Evolutionary conservation across 108 stramenopile species (phyloP), one percentile per base, ranked within the genome.

Genomic region (Cylindrotheca closterium): DNA sequence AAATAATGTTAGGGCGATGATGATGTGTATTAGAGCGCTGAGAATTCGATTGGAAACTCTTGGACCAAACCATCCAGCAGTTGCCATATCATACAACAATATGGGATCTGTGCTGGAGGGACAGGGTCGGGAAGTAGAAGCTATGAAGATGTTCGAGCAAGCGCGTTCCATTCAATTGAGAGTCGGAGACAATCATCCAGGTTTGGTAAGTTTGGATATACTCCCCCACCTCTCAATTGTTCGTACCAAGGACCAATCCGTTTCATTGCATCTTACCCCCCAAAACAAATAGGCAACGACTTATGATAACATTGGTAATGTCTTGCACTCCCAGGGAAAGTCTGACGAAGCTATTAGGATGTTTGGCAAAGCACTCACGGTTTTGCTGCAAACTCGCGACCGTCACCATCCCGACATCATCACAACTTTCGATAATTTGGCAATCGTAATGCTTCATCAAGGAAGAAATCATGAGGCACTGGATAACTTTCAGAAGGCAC

Each of bases 11-110:
- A 55, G 54, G 30, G 78, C 78, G 17, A 51, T 79, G 3, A 53
- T 70, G 28, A 47, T 60, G 12, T 62, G 54, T 42, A 63, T 58
- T 18, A 74, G 57, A 27, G 78, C 78, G 1, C 69, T 79, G 8
- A 50, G 28, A 1, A 74, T 79, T 33, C 65, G 68, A 54, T 60
- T 19, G 1, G 46, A 15, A 18, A 45, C 51, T 15, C 55, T 73
- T 5, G 72, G 77, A 7, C 55, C 63, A 55, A 21, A 67, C 47
- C 71, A 78, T 45, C 75, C 64, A 5, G 64, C 62, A 4, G 55
- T 59, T 2, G 64, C 58, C 2, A 21, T 52, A 23, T 65, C 68
- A 4, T 70, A 37, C 31, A 19, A 63, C 34, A 37, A 58, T 53
- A 66, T 77, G 48, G 75, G 45, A 22, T 33, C 22, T 2, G 28